A percentile compares a stretch with the other conserved stretches of the same genome.
These are phyloP conservation scores for Maudiozyma bulderi DNA, from an alignment of 805 yeast genomes.

Conservation along the genomic window DNA sequence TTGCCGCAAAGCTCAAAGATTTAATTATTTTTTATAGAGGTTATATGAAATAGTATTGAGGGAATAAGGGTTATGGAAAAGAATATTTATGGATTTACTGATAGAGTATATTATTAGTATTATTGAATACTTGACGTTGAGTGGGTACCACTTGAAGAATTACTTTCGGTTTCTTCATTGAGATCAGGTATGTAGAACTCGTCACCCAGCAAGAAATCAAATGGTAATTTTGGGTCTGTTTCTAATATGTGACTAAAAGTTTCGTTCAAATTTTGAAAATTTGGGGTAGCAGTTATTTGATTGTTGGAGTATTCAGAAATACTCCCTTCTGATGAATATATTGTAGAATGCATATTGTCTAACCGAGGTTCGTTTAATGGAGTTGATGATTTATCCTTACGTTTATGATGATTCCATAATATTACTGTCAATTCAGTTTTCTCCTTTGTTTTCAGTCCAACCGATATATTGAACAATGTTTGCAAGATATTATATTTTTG, in stretches of 20 bases:
- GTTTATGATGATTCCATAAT: neutral
- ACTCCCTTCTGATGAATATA: neutral
- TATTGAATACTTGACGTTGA: neutral
- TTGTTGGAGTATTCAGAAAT: neutral
- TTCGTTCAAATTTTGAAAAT: neutral
- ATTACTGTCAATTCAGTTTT: neutral
- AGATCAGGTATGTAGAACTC: neutral
- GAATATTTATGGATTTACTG: too few relatives aligned
- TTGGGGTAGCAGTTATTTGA: too few relatives aligned
- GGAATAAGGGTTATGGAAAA: too few relatives aligned
- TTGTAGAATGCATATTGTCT: neutral
- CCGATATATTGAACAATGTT: conserved; percentile 11
- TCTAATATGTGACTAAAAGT: neutral
- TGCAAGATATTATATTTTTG: conserved; percentile 8
- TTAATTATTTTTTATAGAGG: too few relatives aligned
- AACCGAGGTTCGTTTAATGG: neutral
- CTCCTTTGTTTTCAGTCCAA: neutral
- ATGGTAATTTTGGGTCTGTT: neutral
- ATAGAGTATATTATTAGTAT: neutral
- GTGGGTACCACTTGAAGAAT: neutral
- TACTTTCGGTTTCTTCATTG: neutral
- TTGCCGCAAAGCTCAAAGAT: too few relatives aligned
- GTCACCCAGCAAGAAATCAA: neutral
- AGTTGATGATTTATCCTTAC: neutral
- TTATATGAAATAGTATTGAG: too few relatives aligned